Evolutionary conservation across 148 eudicot genomes (phyloP), one percentile per base, ranked within the genome.

Genomic region (Nepenthes gracilis): DNA sequence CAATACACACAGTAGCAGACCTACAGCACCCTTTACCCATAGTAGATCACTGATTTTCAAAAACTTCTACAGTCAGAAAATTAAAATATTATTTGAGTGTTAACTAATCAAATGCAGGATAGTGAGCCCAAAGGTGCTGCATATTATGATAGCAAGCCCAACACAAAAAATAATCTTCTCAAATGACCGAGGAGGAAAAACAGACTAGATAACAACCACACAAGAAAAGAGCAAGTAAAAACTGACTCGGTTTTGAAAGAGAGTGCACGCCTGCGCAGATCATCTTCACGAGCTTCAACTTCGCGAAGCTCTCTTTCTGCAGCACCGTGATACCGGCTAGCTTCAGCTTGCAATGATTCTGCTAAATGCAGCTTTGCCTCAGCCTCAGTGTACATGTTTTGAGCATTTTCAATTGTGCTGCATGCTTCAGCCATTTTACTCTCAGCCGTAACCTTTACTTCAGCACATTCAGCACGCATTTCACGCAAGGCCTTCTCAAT

Each of bases 251-350:
- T 70, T 67, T 88, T 88, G 65, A 86, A 92, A 53, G 88, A 70
- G n/a, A 72, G 5, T 43, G 75, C 74, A 36, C 81, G 87, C 60
- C 96, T 85, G 58, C 98, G 83, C 52, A 88, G 81, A 74, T 92
- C 98, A 83, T 92, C 98, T 74, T 92, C 98, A 37, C 98, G 94
- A 35, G 84, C 84, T 81, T 92, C 98, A 74, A 84, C 94, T 78
- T 92, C 96, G 71, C 69, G 88, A 65, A 92, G 76, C 70, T 82
- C 88, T 64, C 96, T 92, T 71, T 78, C 96, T 54, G 96, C 94
- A 57, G 90, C 77, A 40, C 94, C 73, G 53, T 81, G 90, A 67
- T 69, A 75, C 34, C 96, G 72, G 54, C 66, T 79, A 33, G 88
- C 86, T 72, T 88, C 96, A 56, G 75, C 86, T 78, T 85, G 94